Conservation (phyloP, 495 filamentous ascomycete genomes). For the Cetradonia linearis region DNA sequence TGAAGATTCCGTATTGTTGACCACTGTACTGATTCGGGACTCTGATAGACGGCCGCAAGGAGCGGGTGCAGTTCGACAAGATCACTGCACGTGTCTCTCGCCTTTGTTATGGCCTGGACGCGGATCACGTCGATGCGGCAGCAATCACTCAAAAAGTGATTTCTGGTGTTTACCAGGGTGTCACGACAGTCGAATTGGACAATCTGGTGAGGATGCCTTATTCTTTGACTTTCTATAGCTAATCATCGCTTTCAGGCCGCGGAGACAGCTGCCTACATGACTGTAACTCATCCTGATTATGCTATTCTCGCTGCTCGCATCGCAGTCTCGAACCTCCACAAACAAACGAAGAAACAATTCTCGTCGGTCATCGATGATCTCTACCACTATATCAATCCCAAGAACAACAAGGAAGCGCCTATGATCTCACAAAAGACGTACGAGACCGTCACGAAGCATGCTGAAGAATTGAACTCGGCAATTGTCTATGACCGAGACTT, state of each 20-base stretch:
- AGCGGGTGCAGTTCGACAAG: conserved; percentile 99
- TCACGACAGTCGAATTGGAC: conserved; percentile 89
- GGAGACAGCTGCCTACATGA: conserved; percentile 99
- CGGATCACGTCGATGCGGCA: conserved; percentile 93
- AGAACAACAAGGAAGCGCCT: conserved; percentile 70
- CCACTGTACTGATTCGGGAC: neutral
- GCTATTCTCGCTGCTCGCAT: conserved; percentile 97
- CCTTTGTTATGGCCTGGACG: conserved; percentile 92
- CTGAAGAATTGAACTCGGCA: conserved; percentile 91
- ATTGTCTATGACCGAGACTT: conserved; percentile 99
- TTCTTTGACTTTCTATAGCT: conserved; percentile 2
- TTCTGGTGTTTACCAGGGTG: conserved; percentile 96
- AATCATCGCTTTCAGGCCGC: conserved; percentile 55
- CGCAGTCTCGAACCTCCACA: conserved; percentile 98
- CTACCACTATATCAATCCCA: conserved; percentile 93
- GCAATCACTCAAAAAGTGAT: conserved; percentile 99
- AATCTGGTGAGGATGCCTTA: conserved; percentile 59
- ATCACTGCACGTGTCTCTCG: conserved; percentile 97
- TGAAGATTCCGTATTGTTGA: neutral
- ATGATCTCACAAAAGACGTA: conserved; percentile 90
- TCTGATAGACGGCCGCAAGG: conserved; percentile 84
- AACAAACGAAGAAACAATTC: conserved; percentile 99
- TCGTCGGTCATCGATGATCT: conserved; percentile 87
- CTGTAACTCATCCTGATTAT: conserved; percentile 96
- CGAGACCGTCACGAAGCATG: conserved; percentile 87